phyloP scores from a whole-genome alignment of 2,329 filamentous ascomycete genomes.

The Fusarium incarnatum region DNA sequence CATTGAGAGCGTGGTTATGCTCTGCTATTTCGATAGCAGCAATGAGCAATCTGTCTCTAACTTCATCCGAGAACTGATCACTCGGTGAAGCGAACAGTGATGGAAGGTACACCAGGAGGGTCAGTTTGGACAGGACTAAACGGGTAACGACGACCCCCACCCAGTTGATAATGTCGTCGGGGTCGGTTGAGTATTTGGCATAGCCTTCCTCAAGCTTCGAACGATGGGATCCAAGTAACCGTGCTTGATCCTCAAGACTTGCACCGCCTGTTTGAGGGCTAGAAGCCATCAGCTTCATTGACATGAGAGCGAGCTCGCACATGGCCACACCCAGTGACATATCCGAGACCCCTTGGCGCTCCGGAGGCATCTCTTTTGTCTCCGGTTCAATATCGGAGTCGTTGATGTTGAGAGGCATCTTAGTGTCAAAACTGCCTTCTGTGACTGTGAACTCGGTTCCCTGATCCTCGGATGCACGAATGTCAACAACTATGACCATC shows the following conservation, averaged over 20 bases:
- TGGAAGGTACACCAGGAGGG: slow-evolving; percentile 65
- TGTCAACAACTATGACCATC: slow-evolving; percentile 69
- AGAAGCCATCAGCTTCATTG: slow-evolving; percentile 53
- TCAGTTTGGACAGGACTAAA: slow-evolving; percentile 66
- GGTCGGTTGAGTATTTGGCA: slow-evolving; percentile 53
- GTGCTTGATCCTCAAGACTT: slow-evolving; percentile 55
- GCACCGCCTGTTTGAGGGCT: slow-evolving; percentile 44
- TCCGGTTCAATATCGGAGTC: slow-evolving; percentile 63
- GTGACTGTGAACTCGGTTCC: slow-evolving; percentile 63
- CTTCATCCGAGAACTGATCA: slow-evolving; percentile 52
- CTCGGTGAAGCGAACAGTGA: slow-evolving; percentile 57
- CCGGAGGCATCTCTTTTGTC: slow-evolving; percentile 59
- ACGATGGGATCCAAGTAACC: slow-evolving; percentile 60
- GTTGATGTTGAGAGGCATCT: slow-evolving; percentile 68
- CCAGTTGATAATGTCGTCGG: slow-evolving; percentile 53
- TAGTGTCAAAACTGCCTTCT: slow-evolving; percentile 62
- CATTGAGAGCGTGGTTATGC: slow-evolving; percentile 65
- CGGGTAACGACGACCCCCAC: slow-evolving; percentile 53
- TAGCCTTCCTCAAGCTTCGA: slow-evolving; percentile 57
- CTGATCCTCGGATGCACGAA: slow-evolving; percentile 69
- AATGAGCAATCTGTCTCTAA: slow-evolving; percentile 60
- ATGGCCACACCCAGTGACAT: slow-evolving; percentile 57
- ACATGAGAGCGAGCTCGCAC: slow-evolving; percentile 52
- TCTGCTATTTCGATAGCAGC: slow-evolving; percentile 67
- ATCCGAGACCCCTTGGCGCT: slow-evolving; percentile 66